Evolutionary conservation across 192 early-diverging fungal genomes (phyloP), one percentile per base, ranked within the genome.

Genomic region (Jimgerdemannia flammicorona): DNA sequence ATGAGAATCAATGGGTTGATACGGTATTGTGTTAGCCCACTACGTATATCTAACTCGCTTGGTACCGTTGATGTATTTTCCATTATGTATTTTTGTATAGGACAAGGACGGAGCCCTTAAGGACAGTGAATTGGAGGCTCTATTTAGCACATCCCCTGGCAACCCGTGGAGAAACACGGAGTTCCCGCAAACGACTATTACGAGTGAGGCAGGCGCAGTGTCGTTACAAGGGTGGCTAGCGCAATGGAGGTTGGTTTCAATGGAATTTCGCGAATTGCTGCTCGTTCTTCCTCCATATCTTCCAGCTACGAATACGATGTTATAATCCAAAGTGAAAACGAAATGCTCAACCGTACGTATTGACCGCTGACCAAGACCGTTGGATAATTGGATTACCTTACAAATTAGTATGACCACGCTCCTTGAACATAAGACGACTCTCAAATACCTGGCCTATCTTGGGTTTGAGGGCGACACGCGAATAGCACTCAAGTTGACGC

Each of bases 91-190:
- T 29, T 29, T 29, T 29, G 29, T 29, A 3, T 70, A 94, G 84
- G 98, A 99, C 79, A 95, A 98, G 66, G 98, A 99, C 78, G 96
- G 97, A 40, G 98, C 98, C 0, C 86, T 99, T 44, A 94, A 93
- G 69, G 84, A 89, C 18, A 80, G 80, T 7, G 98, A 99, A 80
- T 85, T 99, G 7, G 91, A 90, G 4, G 89, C 91, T 8, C 80
- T 99, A 11, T 98, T 99, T 74, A 90, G 90, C 54, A 93, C 96
- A 29, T 89, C 96, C 49, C 95, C 97, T 0, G 94, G 93, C 9
- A 94, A 93, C 74, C 98, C 98, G n/a, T 99, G 98, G 98, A 86
- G 87, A 63, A 87, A 90, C 69, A 91, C 90, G 19, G 92, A 87
- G 44, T 97, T 97, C 73, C 94, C 95, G 10, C 90, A 96, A 72